Conservation (phyloP, 108 stramenopile genomes). For the Pseudonitzschia pungens region DNA sequence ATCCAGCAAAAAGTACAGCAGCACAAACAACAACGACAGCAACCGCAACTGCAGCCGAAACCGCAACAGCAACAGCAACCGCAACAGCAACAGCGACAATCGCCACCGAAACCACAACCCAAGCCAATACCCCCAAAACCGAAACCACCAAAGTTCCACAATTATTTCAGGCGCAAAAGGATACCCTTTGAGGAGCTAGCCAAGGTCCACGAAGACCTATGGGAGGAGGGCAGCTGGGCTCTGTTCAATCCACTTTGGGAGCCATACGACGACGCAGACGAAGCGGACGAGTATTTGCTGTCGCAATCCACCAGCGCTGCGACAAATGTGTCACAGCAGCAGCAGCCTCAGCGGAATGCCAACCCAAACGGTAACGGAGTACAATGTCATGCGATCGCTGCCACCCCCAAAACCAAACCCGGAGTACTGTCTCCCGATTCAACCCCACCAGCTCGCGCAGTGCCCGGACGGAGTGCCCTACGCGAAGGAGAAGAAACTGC, state of each 20-base stretch:
- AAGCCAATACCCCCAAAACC: neutral
- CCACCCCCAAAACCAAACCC: neutral
- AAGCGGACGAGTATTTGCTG: constrained; percentile 1
- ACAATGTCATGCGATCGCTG: neutral
- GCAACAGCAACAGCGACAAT: constrained; percentile 13
- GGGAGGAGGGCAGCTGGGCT: neutral
- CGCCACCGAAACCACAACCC: neutral
- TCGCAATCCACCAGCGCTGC: too few relatives aligned
- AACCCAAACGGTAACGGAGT: neutral
- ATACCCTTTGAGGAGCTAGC: neutral
- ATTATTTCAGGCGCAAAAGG: neutral
- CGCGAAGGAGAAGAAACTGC: neutral
- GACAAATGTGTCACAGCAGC: neutral
- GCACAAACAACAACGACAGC: neutral
- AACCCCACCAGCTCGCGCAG: neutral
- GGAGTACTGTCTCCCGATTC: constrained; percentile 2
- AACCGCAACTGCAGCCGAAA: neutral
- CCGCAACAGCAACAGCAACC: constrained; percentile 16
- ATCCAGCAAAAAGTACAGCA: neutral
- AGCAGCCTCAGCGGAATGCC: neutral
- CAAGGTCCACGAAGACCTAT: neutral
- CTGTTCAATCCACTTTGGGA: neutral
- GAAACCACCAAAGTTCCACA: too few relatives aligned
- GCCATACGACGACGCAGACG: neutral
- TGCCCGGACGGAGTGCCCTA: constrained; percentile 2